These are phyloP conservation scores for Suillus cothurnatus DNA, from an alignment of 768 basidiomycete species.

Conservation along the genomic window DNA sequence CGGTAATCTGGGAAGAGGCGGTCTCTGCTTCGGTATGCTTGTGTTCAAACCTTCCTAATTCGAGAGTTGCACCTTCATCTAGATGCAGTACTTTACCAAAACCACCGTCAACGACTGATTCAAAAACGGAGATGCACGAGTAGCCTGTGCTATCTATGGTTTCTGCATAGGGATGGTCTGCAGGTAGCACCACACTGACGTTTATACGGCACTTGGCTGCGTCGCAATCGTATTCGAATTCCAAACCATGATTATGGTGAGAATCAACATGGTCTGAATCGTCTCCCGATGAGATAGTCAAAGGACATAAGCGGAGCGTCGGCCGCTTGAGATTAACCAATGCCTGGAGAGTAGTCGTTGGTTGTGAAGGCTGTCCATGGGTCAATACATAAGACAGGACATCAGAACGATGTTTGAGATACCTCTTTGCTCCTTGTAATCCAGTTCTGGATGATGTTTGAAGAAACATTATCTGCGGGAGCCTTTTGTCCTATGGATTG, in stretches of 20 bases:
- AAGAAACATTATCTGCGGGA: slow-evolving; percentile 71
- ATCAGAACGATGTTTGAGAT: slow-evolving; percentile 9
- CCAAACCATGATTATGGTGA: slow-evolving; percentile 73
- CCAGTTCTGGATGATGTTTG: slow-evolving; percentile 82
- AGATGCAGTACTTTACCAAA: slow-evolving; percentile 75
- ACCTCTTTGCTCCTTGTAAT: slow-evolving; percentile 89
- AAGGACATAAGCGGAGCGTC: slow-evolving; percentile 74
- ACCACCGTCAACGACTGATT: slow-evolving; percentile 72
- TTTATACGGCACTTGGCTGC: slow-evolving; percentile 82
- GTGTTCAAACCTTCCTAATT: slow-evolving; percentile 75
- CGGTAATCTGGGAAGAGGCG: slow-evolving; percentile 22
- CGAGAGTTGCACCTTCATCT: slow-evolving; percentile 78
- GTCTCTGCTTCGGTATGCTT: slow-evolving; percentile 19
- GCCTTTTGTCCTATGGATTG: slow-evolving; percentile 61
- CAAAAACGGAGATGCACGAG: slow-evolving; percentile 39
- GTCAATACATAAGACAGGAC: slow-evolving; percentile 6
- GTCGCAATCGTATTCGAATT: slow-evolving; percentile 93
- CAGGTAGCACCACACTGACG: slow-evolving; percentile 72
- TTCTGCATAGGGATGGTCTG: slow-evolving; percentile 58
- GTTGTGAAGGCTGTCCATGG: slow-evolving; percentile 60
- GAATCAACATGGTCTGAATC: slow-evolving; percentile 47
- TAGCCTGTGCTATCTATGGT: slow-evolving; percentile 37
- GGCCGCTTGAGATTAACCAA: slow-evolving; percentile 94
- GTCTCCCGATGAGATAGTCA: slow-evolving; percentile 48
- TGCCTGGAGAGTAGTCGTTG: slow-evolving; percentile 92